Evolutionary conservation across 345 rosid species (phyloP).

Genomic region (Ceriops decandra): DNA sequence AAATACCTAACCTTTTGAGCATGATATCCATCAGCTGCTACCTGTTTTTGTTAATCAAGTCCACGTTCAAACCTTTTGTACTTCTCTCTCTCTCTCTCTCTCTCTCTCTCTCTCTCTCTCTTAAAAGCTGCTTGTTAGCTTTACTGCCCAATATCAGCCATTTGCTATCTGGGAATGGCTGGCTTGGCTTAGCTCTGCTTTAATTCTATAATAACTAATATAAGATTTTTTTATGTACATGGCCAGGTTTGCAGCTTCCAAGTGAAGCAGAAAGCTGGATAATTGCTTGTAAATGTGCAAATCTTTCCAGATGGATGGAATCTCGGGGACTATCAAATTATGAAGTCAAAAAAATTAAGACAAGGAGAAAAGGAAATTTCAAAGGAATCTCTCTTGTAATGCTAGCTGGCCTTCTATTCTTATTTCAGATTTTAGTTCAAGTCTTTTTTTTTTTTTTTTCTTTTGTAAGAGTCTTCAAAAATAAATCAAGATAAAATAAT

Average conservation of each 20-base stretch:
- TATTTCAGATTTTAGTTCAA: not conserved
- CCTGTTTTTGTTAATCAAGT: not conserved
- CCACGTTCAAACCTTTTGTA: constrained; percentile 18
- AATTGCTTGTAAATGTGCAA: constrained; percentile 12
- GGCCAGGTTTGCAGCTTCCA: constrained; percentile 15
- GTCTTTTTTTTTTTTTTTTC: not conserved
- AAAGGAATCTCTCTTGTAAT: constrained; percentile 7
- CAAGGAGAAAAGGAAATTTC: constrained; percentile 18
- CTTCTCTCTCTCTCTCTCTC: not conserved
- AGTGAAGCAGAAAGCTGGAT: not conserved
- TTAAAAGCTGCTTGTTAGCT: constrained; percentile 4
- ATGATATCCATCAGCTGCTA: not conserved
- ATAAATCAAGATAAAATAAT: too few relatives aligned
- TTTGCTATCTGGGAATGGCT: constrained; percentile 5
- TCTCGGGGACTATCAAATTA: constrained; percentile 15
- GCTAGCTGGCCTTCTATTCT: not conserved
- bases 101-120: constrained; percentile 3
- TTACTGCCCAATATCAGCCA: constrained; percentile 10
- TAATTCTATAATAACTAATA: not conserved
- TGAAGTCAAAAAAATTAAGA: constrained; percentile 28
- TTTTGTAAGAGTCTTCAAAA: too few relatives aligned
- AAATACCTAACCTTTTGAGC: constrained; percentile 25
- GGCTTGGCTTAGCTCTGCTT: not conserved
- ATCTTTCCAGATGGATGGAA: constrained; percentile 24
- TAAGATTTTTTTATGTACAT: not conserved